phyloP scores from a whole-genome alignment of 169 alveolate species.

The Eimeria zaria region DNA sequence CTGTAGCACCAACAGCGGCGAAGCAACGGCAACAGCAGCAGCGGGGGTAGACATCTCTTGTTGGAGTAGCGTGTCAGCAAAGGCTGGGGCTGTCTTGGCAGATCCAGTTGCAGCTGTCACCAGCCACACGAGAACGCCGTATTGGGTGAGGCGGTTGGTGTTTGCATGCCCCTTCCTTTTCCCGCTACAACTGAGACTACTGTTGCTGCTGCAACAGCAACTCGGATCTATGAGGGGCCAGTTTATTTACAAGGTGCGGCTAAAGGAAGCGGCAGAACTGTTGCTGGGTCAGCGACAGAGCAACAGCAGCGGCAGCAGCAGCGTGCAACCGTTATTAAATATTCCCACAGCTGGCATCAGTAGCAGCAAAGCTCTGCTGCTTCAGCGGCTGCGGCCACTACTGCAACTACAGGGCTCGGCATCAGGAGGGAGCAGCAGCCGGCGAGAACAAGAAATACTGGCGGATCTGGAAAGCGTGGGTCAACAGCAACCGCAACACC shows the following conservation, averaged over 20 bases:
- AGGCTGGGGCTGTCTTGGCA: conserved; percentile 72
- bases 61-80: conserved; percentile 57
- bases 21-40: conserved; percentile 6
- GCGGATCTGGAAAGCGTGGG: conserved; percentile 80
- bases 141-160: conserved; percentile 74
- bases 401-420: conserved; percentile 67
- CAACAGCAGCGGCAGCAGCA: conserved; percentile 41
- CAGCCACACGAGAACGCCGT: conserved; percentile 58
- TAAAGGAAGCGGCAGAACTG: conserved; percentile 65
- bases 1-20: conserved; percentile 42
- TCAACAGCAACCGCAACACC: neutral
- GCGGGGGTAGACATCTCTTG: conserved; percentile 40
- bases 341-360: conserved; percentile 45
- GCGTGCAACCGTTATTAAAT: conserved; percentile 6
- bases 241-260: conserved; percentile 33
- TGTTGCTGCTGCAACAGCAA: conserved; percentile 75
- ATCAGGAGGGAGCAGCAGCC: conserved; percentile 69
- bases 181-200: conserved; percentile 74
- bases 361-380: conserved; percentile 46
- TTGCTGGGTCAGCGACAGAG: conserved; percentile 50
- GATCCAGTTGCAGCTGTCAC: conserved; percentile 73
- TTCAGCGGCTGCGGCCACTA: conserved; percentile 57
- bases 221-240: conserved; percentile 64
- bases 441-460: conserved; percentile 63
- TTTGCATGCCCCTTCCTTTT: conserved; percentile 71